Evolutionary conservation across 345 rosid species (phyloP), one percentile per base, ranked within the genome.

Genomic region (Murraya paniculata): DNA sequence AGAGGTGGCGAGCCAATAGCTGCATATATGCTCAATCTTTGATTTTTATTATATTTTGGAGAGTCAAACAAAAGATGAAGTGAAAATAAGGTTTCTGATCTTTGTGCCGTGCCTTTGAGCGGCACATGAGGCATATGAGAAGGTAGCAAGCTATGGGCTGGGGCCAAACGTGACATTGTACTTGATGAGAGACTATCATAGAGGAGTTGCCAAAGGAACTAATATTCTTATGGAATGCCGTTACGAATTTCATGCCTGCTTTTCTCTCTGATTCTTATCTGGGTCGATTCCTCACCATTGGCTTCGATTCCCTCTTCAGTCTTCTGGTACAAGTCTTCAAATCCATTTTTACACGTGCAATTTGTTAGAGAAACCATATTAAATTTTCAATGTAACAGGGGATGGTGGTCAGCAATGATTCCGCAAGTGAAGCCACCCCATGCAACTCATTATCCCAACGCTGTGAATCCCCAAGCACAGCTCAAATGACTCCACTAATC

Each of bases 201-300:
- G 87, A 62, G 85, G 87, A 18, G 86, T 88, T 14, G 89, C 91
- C 4, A 88, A 83, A 78, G 91, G 88, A 35, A 79, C 94, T 31
- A 88, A 86, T 81, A 77, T 88, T 82, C 84, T 80, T 89, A 73
- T 86, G 91, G 93, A 78, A 86, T 57, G 94, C 97, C 69, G 90
- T 89, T 61, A 78, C 91, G 25, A 87, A 87, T 50, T 89, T 89
- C 84, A 78, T 80, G 56, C 92, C 95, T 61, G 96, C 98, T 82
- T 89, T 91, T 78, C 64, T 93, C 50, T 82, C 94, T 71, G 96
- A 93, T 87, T 86, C 94, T 22, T 89, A 85, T 68, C 80, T 91
- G 78, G 94, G 94, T 78, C 91, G 94, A 2, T 93, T 85, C 68
- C 85, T 88, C 84, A 88, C 96, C 77, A 89, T 93, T 61, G 85